Evolutionary conservation across 257 asterid species (phyloP).

Genomic region (Nicotiana sylvestris): DNA sequence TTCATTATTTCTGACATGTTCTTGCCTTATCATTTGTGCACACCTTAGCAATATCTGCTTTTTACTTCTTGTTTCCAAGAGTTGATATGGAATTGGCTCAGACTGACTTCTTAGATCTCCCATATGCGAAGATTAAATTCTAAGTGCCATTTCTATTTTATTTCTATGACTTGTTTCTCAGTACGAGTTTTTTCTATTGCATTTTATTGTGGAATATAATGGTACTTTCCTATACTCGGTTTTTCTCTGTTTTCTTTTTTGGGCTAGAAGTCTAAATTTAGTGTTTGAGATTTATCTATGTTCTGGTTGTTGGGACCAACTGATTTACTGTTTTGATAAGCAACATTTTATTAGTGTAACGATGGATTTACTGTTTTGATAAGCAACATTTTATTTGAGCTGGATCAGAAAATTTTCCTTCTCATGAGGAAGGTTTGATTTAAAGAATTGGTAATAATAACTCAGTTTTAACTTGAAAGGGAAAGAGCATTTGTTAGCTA

Average conservation of each 20-base stretch:
- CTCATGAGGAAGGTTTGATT: slow-evolving; percentile 71
- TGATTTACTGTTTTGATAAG: background rate
- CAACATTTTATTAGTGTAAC: background rate
- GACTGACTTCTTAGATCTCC: background rate
- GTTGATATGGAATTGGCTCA: background rate
- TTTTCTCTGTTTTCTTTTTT: background rate
- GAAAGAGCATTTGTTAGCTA: background rate
- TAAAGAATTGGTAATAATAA: background rate
- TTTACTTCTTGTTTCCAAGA: background rate
- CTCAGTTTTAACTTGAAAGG: background rate
- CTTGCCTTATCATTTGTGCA: background rate
- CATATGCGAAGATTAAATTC: background rate
- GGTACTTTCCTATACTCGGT: background rate
- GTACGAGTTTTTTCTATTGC: background rate
- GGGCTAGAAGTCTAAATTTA: background rate
- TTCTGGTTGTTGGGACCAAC: background rate
- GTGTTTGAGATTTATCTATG: background rate
- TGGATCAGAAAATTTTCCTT: slow-evolving; percentile 74
- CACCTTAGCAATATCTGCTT: background rate
- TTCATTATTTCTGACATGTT: background rate
- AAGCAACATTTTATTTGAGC: slow-evolving; percentile 33
- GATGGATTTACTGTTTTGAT: background rate
- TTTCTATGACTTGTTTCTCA: background rate
- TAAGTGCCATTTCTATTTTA: background rate
- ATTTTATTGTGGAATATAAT: background rate